These are phyloP conservation scores for Claviceps sp. DNA, from an alignment of 2,329 filamentous ascomycete species.

Conservation along the genomic window DNA sequence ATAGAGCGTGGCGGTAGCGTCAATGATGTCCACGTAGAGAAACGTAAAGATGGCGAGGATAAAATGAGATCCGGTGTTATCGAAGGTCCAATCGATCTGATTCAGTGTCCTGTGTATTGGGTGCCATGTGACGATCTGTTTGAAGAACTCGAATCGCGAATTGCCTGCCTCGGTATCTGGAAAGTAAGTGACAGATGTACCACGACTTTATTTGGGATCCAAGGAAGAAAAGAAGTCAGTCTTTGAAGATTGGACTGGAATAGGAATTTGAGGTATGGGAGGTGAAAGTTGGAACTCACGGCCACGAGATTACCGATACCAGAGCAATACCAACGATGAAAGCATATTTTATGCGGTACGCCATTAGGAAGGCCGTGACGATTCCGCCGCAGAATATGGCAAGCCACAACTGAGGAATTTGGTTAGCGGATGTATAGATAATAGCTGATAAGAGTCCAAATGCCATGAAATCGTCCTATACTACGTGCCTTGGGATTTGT, in stretches of 20 bases:
- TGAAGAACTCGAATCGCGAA: conserved; percentile 57
- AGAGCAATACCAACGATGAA: conserved; percentile 61
- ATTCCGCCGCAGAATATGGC: conserved; percentile 72
- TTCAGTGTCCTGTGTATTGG: conserved; percentile 51
- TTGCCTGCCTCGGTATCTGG: conserved; percentile 52
- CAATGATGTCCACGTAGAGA: conserved; percentile 68
- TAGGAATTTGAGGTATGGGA: neutral
- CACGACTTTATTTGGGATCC: conserved; percentile 30
- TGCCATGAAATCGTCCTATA: neutral
- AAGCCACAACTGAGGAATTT: conserved; percentile 54
- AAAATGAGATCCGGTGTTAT: conserved; percentile 44
- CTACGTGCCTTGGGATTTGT: conserved; percentile 52
- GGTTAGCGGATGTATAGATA: neutral
- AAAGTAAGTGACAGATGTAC: conserved; percentile 60
- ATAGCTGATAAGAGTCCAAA: no score
- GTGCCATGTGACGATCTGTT: conserved; percentile 56
- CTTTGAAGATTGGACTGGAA: neutral
- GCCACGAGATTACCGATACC: conserved; percentile 64
- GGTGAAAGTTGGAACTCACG: conserved; percentile 29
- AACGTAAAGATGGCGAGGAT: conserved; percentile 63
- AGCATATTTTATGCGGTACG: conserved; percentile 61
- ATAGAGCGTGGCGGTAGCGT: conserved; percentile 65
- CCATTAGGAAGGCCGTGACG: conserved; percentile 68
- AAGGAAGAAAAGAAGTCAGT: neutral
- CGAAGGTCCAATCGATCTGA: conserved; percentile 53